Evolutionary conservation across 768 basidiomycete species (phyloP).

Genomic region (Pleurotus eryngii): DNA sequence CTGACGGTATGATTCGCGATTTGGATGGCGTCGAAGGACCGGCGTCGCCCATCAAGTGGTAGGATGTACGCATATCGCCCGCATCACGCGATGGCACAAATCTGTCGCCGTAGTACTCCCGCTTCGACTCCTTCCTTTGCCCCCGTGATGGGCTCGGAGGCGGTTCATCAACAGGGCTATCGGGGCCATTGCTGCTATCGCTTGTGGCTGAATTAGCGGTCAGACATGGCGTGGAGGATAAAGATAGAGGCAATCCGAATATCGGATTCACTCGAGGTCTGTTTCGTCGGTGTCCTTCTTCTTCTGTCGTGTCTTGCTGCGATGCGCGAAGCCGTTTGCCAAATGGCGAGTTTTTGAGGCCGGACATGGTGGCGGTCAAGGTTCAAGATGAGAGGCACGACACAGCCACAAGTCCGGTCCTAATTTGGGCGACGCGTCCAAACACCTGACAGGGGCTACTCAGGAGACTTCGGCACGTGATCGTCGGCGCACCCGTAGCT

Average conservation of each 20-base stretch:
- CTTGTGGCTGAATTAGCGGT: slow-evolving; percentile 53
- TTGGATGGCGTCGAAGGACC: slow-evolving; percentile 60
- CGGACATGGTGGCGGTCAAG: slow-evolving; percentile 48
- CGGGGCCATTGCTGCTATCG: slow-evolving; percentile 48
- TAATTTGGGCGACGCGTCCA: too few relatives aligned
- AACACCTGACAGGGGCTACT: too few relatives aligned
- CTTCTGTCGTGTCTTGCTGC: slow-evolving; percentile 53
- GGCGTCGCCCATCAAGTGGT: slow-evolving; percentile 59
- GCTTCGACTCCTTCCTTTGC: slow-evolving; percentile 21
- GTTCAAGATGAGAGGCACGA: background rate
- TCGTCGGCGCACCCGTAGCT: too few relatives aligned
- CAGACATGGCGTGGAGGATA: slow-evolving; percentile 51
- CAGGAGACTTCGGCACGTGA: too few relatives aligned
- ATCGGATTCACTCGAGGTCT: slow-evolving; percentile 51
- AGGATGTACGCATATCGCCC: slow-evolving; percentile 64
- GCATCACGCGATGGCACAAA: slow-evolving; percentile 68
- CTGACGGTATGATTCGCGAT: slow-evolving; percentile 60
- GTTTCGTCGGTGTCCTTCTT: slow-evolving; percentile 48
- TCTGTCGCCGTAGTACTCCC: slow-evolving; percentile 54
- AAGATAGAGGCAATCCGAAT: slow-evolving; percentile 42
- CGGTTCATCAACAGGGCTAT: slow-evolving; percentile 33
- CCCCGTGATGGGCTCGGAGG: slow-evolving; percentile 7
- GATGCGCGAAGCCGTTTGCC: slow-evolving; percentile 78
- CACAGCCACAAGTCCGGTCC: too few relatives aligned
- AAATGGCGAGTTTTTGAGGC: slow-evolving; percentile 81